phyloP scores from a whole-genome alignment of 2,329 filamentous ascomycete species.

The Hortaea sp. region DNA sequence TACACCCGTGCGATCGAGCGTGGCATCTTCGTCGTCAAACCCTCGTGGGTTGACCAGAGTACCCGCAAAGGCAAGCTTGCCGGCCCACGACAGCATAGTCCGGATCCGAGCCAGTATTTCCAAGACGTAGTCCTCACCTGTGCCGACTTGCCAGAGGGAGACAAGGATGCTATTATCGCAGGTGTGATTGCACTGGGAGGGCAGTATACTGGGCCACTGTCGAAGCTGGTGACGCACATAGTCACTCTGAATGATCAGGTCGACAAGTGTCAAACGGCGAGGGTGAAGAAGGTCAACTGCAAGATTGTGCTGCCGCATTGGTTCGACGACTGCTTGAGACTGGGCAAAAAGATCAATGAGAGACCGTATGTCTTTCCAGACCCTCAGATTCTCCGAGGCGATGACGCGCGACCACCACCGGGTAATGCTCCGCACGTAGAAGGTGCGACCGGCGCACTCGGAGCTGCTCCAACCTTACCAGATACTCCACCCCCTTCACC shows the following conservation, averaged over 20 bases:
- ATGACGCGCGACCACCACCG: conserved; percentile 8
- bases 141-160: conserved; percentile 71
- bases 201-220: conserved; percentile 61
- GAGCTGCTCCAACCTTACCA: conserved; percentile 27
- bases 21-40: conserved; percentile 76
- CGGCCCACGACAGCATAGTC: conserved; percentile 75
- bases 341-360: conserved; percentile 86
- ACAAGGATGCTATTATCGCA: conserved; percentile 86
- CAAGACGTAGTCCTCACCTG: conserved; percentile 74
- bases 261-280: conserved; percentile 55
- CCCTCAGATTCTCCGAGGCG: conserved; percentile 59
- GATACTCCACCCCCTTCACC: conserved; percentile 31
- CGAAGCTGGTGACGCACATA: conserved; percentile 73
- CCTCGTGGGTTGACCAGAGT: conserved; percentile 67
- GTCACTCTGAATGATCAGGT: conserved; percentile 71
- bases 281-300: conserved; percentile 55
- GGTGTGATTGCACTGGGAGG: conserved; percentile 85
- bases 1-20: conserved; percentile 64
- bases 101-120: conserved; percentile 85
- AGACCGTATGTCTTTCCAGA: conserved; percentile 75
- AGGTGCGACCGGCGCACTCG: conserved; percentile 51
- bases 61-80: conserved; percentile 59
- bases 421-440: conserved; percentile 41
- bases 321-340: conserved; percentile 93
- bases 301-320: conserved; percentile 91